Conservation (phyloP, 495 filamentous ascomycete genomes). For the Penicillium arizonense region DNA sequence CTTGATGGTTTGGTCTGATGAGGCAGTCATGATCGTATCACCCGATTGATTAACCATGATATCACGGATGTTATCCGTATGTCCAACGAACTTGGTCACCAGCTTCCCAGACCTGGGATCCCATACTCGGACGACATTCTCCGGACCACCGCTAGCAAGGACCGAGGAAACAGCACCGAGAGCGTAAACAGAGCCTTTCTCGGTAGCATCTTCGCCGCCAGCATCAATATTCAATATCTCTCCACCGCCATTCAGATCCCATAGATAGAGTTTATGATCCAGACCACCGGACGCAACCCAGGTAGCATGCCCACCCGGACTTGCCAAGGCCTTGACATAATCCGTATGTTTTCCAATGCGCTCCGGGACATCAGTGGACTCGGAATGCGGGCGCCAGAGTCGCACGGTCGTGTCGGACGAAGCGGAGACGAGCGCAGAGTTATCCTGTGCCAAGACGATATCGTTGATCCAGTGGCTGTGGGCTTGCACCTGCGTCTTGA, state of each 20-base stretch:
- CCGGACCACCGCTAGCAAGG: constrained; percentile 89
- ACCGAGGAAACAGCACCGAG: constrained; percentile 72
- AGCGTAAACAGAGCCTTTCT: constrained; percentile 95
- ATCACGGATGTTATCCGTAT: constrained; percentile 91
- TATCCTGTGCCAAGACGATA: constrained; percentile 79
- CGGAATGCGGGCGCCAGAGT: constrained; percentile 85
- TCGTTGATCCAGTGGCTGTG: constrained; percentile 99
- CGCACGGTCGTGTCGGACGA: constrained; percentile 95
- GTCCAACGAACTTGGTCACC: constrained; percentile 96
- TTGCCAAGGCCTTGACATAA: constrained; percentile 92
- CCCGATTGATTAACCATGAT: constrained; percentile 86
- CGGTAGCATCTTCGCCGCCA: constrained; percentile 70
- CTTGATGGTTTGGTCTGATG: constrained; percentile 95
- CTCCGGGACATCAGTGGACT: constrained; percentile 63
- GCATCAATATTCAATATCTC: constrained; percentile 83
- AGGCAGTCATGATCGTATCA: constrained; percentile 90
- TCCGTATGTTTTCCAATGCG: constrained; percentile 92
- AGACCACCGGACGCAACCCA: constrained; percentile 98
- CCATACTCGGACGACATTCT: constrained; percentile 92
- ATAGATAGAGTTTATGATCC: constrained; percentile 86
- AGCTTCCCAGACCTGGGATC: constrained; percentile 85
- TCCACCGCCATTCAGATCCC: constrained; percentile 87
- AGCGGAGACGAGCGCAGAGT: constrained; percentile 84
- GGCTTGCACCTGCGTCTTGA: constrained; percentile 88
- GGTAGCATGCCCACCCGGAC: constrained; percentile 63